phyloP scores from a whole-genome alignment of 2,329 filamentous ascomycete species.

The Cercospora berteroae region DNA sequence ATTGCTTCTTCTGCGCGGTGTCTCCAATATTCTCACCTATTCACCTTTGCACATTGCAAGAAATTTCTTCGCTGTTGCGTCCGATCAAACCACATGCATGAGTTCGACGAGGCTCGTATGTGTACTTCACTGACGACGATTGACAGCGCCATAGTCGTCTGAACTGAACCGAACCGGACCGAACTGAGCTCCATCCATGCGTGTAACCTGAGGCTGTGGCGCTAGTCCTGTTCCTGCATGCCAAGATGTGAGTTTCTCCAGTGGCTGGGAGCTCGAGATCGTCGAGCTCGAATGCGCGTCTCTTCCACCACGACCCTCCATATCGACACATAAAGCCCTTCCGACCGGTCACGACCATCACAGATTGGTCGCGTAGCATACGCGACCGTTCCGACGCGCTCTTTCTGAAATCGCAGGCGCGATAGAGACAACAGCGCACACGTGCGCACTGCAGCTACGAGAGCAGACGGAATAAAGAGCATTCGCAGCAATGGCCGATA shows the following conservation, averaged over 20 bases:
- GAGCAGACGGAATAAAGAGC: neutral
- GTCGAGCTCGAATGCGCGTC: neutral
- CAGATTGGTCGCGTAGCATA: neutral
- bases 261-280: neutral
- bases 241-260: neutral
- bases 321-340: neutral
- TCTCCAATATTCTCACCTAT: neutral
- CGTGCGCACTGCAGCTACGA: neutral
- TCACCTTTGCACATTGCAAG: no score
- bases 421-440: neutral
- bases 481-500: slow-evolving; percentile 33
- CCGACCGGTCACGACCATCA: neutral
- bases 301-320: neutral
- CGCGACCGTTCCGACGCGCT: neutral
- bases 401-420: neutral
- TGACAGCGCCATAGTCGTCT: neutral
- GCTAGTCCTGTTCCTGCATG: neutral
- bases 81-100: no score
- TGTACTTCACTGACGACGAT: neutral
- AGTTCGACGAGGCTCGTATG: neutral
- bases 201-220: neutral
- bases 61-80: no score
- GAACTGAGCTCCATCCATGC: neutral
- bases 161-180: no score
- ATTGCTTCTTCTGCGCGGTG: neutral